Evolutionary conservation across 371 early-diverging fungal species (phyloP), one percentile per base, ranked within the genome.

Genomic region (Rhizopus sp.): DNA sequence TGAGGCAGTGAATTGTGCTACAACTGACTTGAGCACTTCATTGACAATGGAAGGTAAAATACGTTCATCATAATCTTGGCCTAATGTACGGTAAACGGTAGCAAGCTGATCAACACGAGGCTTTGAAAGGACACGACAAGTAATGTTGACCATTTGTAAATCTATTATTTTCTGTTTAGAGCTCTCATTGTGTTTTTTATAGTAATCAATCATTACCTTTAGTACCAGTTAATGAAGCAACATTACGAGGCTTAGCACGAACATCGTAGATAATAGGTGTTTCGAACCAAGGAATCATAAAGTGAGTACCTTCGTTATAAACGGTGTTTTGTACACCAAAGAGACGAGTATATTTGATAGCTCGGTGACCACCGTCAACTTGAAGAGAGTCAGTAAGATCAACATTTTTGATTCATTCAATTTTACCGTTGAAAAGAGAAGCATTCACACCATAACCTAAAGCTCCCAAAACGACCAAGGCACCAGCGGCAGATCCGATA

Each of bases 81-180:
- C 98, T 42, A 98, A 84, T 7, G 91, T 95, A 55, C 92, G 86
- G 80, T 88, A 94, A 46, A 98, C 94, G 45, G 82, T 80, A 8
- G 96, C 92, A 50, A 98, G 85, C 44, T 80, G 66, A 48, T 83
- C 82, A 32, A 89, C 81, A 38, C 85, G 83, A 35, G 99, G 98
- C 59, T 93, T 89, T 55, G 96, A 93, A 49, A 98, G 82, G 12
- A 97, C 99, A 84, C 99, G 93, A 68, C 95, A 90, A 15, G 97
- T 95, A 67, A 98, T 97, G 84, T 97, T 97, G 62, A 98, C 98
- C 99, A 98, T 98, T 72, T 98, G 99, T 68, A 98, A 78, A 87
- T 97, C 98, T 88, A 62, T 34, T 2, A 23, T 23, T 23, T 23
- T 23, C 23, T 23, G 23, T 23, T 23, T 23, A 23, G 23, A 23